Evolutionary conservation across 257 asterid genomes (phyloP), one percentile per base, ranked within the genome.

Genomic region (Gentiana straminea): DNA sequence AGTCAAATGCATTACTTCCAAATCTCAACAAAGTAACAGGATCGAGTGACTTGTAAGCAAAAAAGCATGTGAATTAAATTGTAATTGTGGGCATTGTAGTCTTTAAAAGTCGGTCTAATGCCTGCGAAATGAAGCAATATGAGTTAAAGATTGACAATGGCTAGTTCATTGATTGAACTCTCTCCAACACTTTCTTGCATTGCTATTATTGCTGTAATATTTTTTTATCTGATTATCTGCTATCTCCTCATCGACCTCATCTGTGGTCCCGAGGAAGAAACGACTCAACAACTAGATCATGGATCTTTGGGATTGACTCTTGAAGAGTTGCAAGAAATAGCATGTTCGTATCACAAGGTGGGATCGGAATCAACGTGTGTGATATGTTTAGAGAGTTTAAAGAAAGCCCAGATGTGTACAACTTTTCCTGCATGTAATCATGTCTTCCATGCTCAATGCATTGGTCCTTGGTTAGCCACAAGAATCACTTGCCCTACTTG

Each of bases 401-500:
- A 58, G 55, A 70, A 63, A 4, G 65, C 68, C 1, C 73, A 79
- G 6, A 52, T 81, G 10, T 79, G 91, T 73, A 67, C 84, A 36
- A 66, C 65, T 35, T 67, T 84, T 57, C 94, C 86, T 5, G 70
- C 73, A 63, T 81, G 91, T 66, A 73, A 51, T 46, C 94, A 81
- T 54, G 74, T 75, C 68, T 81, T 79, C 50, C 94, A 81, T 66
- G 82, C 82, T 45, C 70, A 62, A 1, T 81, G 94, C 59, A 75
- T 84, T n/a, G 94, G 81, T 55, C 83, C 77, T 57, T 79, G 90
- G 90, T 74, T 84, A 38, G 63, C 59, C 34, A 79, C 53, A 70
- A 78, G 73, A 57, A 61, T 60, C 48, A 84, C 79, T 10, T 81
- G 87, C n/a, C 90, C 85, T 0, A 68, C 69, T 37, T 79, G 90